phyloP scores from a whole-genome alignment of 2,329 filamentous ascomycete genomes.

The Colletotrichum orchidophilum region DNA sequence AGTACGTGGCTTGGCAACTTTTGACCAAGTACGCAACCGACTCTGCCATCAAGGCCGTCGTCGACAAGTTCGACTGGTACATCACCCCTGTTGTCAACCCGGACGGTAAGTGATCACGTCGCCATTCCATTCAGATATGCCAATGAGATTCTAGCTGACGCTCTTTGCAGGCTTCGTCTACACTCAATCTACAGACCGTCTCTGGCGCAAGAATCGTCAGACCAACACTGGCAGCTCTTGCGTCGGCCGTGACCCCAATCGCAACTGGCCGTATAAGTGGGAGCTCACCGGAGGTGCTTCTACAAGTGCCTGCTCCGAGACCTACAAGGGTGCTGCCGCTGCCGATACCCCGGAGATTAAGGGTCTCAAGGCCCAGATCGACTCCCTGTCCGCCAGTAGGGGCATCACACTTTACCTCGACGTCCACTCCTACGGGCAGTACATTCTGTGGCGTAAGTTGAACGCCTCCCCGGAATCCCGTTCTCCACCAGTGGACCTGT shows the following conservation, averaged over 20 bases:
- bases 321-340: constrained; percentile 51
- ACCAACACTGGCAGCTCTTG: constrained; percentile 46
- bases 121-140: no score
- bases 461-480: neutral
- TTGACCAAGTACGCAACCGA: constrained; percentile 49
- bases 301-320: constrained; percentile 58
- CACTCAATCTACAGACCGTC: constrained; percentile 54
- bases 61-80: constrained; percentile 66
- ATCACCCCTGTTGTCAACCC: constrained; percentile 62
- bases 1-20: constrained; percentile 58
- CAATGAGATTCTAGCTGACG: neutral
- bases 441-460: constrained; percentile 34
- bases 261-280: constrained; percentile 64
- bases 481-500: no score
- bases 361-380: constrained; percentile 56
- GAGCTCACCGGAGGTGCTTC: constrained; percentile 54
- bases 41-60: constrained; percentile 49
- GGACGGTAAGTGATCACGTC: constrained; percentile 44
- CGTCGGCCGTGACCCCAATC: constrained; percentile 62
- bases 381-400: constrained; percentile 49
- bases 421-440: constrained; percentile 70
- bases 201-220: constrained; percentile 64
- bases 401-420: constrained; percentile 72
- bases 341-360: constrained; percentile 57
- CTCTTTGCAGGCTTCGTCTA: constrained; percentile 52